Evolutionary conservation across 2,329 filamentous ascomycete species (phyloP).

Genomic region (Xylaria sp.): DNA sequence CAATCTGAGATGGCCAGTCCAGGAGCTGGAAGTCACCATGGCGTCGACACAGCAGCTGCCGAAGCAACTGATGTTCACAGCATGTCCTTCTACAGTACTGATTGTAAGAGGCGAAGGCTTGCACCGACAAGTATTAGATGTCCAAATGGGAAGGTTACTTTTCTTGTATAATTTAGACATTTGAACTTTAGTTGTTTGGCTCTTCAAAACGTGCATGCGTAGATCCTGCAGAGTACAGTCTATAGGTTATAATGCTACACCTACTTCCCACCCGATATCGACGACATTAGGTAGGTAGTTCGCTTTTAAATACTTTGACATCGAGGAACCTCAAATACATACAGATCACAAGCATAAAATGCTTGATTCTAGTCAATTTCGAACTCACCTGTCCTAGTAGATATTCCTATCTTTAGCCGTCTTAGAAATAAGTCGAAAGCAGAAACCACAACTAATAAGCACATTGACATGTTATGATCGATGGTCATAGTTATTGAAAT

Average conservation of each 20-base stretch:
- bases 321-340: background rate
- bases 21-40: constrained; percentile 1
- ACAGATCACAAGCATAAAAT: background rate
- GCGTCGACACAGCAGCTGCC: constrained; percentile 15
- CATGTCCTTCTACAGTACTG: background rate
- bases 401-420: background rate
- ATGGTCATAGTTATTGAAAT: background rate
- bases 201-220: background rate
- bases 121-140: background rate
- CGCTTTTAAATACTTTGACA: background rate
- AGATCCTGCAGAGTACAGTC: background rate
- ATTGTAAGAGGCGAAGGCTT: background rate
- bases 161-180: background rate
- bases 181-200: background rate
- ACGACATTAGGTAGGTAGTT: no score
- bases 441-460: background rate
- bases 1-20: background rate
- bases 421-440: background rate
- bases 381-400: no score
- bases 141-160: background rate
- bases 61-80: background rate
- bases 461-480: background rate
- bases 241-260: background rate
- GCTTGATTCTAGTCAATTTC: background rate
- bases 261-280: background rate